phyloP scores from a whole-genome alignment of 2,329 filamentous ascomycete species.

The Claviceps sp. region DNA sequence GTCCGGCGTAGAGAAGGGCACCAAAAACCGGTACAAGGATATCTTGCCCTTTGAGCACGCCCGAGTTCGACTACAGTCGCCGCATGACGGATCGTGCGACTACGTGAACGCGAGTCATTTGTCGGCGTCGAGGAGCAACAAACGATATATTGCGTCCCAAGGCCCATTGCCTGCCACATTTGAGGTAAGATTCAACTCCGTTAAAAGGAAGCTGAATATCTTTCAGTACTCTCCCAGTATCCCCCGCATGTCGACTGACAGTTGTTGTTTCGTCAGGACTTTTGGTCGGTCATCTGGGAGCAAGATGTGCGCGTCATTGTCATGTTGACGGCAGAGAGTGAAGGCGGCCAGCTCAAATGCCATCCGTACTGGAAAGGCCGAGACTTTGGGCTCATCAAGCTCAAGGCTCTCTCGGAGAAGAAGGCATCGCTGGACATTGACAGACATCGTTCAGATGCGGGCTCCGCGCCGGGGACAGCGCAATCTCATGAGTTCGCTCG shows the following conservation, averaged over 20 bases:
- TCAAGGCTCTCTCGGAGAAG: slow-evolving; percentile 70
- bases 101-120: slow-evolving; percentile 93
- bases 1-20: slow-evolving; percentile 85
- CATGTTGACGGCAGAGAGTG: slow-evolving; percentile 89
- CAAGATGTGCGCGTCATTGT: slow-evolving; percentile 90
- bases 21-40: slow-evolving; percentile 95
- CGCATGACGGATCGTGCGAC: slow-evolving; percentile 59
- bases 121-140: slow-evolving; percentile 67
- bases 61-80: slow-evolving; percentile 63
- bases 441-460: slow-evolving; percentile 31
- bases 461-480: slow-evolving; percentile 12
- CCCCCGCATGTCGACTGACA: neutral
- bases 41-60: slow-evolving; percentile 94
- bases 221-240: neutral
- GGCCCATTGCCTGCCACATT: slow-evolving; percentile 88
- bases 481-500: slow-evolving; percentile 27
- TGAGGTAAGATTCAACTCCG: slow-evolving; percentile 43
- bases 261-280: slow-evolving; percentile 48
- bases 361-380: slow-evolving; percentile 82
- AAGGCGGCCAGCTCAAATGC: slow-evolving; percentile 88
- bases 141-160: slow-evolving; percentile 90
- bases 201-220: too few species aligned
- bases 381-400: slow-evolving; percentile 63
- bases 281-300: slow-evolving; percentile 97
- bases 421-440: slow-evolving; percentile 64